A percentile compares a stretch with the other conserved stretches of the same genome.
Evolutionary conservation across 2,329 filamentous ascomycete species (phyloP).

Genomic region (Monosporascus sp.): DNA sequence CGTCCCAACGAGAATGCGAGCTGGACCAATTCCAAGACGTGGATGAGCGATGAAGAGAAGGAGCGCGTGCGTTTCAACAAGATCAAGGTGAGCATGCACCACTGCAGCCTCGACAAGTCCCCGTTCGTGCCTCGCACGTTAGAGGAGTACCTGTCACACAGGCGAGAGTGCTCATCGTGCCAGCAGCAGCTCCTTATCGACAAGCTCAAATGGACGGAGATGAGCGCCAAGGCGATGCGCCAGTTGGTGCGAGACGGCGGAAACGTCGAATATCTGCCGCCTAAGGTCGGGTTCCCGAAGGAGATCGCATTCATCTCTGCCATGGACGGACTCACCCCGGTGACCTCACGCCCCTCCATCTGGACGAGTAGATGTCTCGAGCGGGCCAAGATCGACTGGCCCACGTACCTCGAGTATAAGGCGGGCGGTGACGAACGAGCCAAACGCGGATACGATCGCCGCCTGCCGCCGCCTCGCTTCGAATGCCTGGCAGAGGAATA

Average conservation of each 20-base stretch:
- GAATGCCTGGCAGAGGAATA: background rate
- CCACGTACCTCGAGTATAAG: constrained; percentile 4
- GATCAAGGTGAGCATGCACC: constrained; percentile 29
- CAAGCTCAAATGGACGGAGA: constrained; percentile 7
- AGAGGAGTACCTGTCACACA: constrained; percentile 18
- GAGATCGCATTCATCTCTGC: background rate
- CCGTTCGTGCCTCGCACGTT: constrained; percentile 32
- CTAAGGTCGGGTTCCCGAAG: background rate
- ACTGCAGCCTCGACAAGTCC: constrained; percentile 31
- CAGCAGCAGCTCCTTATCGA: background rate
- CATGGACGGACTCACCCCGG: constrained; percentile 1
- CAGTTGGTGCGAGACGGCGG: background rate
- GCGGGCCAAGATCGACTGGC: constrained; percentile 8
- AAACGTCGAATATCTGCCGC: background rate
- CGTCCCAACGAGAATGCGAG: background rate
- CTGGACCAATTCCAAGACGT: constrained; percentile 11
- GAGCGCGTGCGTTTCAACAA: constrained; percentile 31
- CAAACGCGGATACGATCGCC: background rate
- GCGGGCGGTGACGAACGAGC: constrained; percentile 2
- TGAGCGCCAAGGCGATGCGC: background rate
- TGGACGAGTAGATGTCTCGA: constrained; percentile 4
- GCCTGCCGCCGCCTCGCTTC: constrained; percentile 7
- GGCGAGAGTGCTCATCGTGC: constrained; percentile 3
- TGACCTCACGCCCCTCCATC: constrained; percentile 3
- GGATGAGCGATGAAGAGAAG: constrained; percentile 31